A percentile compares a stretch with the other conserved stretches of the same genome.
These are phyloP conservation scores for Clarireedia monteithiana DNA, from an alignment of 2,329 filamentous ascomycete genomes.

Conservation along the genomic window DNA sequence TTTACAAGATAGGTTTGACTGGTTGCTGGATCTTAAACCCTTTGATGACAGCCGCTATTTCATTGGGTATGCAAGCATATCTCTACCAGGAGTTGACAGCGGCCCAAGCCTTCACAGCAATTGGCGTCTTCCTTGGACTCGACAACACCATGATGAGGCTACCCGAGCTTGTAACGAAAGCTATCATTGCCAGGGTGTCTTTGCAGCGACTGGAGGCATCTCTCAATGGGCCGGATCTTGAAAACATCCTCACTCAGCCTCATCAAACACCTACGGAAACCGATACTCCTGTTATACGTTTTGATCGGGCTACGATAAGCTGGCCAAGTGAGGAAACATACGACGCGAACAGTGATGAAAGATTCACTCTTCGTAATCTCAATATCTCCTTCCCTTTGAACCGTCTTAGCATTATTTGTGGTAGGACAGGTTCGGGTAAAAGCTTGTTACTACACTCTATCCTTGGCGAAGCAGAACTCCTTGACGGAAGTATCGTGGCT, in stretches of 20 bases:
- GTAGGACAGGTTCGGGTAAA: conserved; percentile 71
- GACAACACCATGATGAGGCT: conserved; percentile 61
- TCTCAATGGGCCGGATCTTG: conserved; percentile 56
- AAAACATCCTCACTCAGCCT: conserved; percentile 39
- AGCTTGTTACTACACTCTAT: conserved; percentile 65
- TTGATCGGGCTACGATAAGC: conserved; percentile 58
- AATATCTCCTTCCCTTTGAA: conserved; percentile 57
- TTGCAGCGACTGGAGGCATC: conserved; percentile 63
- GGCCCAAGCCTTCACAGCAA: conserved; percentile 69
- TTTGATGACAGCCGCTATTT: conserved; percentile 61
- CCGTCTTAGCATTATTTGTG: conserved; percentile 65
- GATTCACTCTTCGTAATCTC: conserved; percentile 56
- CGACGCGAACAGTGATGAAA: conserved; percentile 1
- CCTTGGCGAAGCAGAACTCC: conserved; percentile 64
- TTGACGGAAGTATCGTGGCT: conserved; percentile 51
- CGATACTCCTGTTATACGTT: conserved; percentile 37
- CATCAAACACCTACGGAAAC: conserved; percentile 36
- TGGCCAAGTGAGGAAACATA: conserved; percentile 37
- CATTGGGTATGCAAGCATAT: conserved; percentile 58
- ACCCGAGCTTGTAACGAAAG: conserved; percentile 61
- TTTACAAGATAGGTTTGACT: conserved; percentile 14
- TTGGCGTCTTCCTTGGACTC: conserved; percentile 62
- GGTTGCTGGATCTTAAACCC: conserved; percentile 60
- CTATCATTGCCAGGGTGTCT: conserved; percentile 65
- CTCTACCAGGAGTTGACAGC: conserved; percentile 55